These are phyloP conservation scores for Psilocybe tampanensis DNA, from an alignment of 768 basidiomycete species.

Conservation along the genomic window DNA sequence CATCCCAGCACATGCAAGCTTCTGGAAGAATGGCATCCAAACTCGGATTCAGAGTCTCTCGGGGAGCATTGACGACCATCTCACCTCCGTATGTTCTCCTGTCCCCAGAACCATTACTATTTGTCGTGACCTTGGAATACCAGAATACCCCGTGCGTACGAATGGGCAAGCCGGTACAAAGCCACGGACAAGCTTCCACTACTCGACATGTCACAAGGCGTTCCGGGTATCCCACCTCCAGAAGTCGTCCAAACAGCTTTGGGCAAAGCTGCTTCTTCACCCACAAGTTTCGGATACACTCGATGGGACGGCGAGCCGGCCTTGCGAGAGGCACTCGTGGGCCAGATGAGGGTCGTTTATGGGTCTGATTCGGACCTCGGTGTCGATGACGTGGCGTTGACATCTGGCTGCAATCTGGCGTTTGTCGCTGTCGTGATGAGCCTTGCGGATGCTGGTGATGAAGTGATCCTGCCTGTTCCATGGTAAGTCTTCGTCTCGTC, in stretches of 20 bases:
- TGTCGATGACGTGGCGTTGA: slow-evolving; percentile 63
- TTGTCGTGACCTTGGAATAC: too few relatives aligned
- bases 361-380: slow-evolving; percentile 49
- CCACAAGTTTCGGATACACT: slow-evolving; percentile 55
- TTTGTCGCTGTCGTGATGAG: slow-evolving; percentile 64
- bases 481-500: slow-evolving; percentile 43
- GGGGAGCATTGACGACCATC: slow-evolving; percentile 43
- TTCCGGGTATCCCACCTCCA: slow-evolving; percentile 69
- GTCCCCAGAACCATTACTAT: neutral
- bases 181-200: slow-evolving; percentile 47
- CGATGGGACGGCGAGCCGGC: slow-evolving; percentile 57
- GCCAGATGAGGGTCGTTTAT: slow-evolving; percentile 67
- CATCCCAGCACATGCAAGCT: neutral
- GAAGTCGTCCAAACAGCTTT: slow-evolving; percentile 50
- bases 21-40: slow-evolving; percentile 10
- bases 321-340: slow-evolving; percentile 52
- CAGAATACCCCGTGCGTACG: slow-evolving; percentile 60
- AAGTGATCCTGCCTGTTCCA: slow-evolving; percentile 72
- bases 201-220: slow-evolving; percentile 76
- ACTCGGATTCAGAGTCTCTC: slow-evolving; percentile 40
- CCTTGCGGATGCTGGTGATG: slow-evolving; percentile 69
- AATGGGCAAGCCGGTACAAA: slow-evolving; percentile 53
- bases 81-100: slow-evolving; percentile 44
- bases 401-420: slow-evolving; percentile 74
- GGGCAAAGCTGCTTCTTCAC: slow-evolving; percentile 42